phyloP scores from a whole-genome alignment of 1,284 basidiomycete species.

The Naganishia cerealis region DNA sequence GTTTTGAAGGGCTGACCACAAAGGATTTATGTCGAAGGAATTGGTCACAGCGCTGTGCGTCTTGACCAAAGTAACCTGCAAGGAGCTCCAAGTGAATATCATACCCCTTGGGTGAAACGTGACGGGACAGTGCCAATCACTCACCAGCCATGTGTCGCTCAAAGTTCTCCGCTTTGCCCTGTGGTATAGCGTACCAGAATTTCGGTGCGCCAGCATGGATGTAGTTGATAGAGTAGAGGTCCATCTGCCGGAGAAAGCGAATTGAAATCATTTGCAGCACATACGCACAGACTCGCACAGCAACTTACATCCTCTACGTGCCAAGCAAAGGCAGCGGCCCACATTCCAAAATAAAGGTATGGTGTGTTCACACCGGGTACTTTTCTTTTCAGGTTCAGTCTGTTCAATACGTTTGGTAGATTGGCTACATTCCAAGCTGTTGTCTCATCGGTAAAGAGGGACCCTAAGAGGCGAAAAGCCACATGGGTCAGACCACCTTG shows the following conservation, averaged over 20 bases:
- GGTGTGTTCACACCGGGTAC: constrained; percentile 95
- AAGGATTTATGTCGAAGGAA: constrained; percentile 97
- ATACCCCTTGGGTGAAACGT: constrained; percentile 21
- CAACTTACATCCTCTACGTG: constrained; percentile 75
- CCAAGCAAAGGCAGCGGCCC: constrained; percentile 98
- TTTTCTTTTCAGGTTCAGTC: constrained; percentile 65
- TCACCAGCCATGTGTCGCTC: constrained; percentile 78
- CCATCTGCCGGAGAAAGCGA: constrained; percentile 62
- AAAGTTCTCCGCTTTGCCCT: constrained; percentile 71
- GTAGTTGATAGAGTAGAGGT: constrained; percentile 97
- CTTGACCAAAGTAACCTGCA: constrained; percentile 82
- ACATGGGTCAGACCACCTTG: constrained; percentile 2
- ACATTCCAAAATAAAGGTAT: constrained; percentile 99
- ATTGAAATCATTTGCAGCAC: constrained; percentile 21
- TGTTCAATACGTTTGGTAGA: constrained; percentile 81
- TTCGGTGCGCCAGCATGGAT: constrained; percentile 97
- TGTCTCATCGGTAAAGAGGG: constrained; percentile 78
- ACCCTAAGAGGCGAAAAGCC: constrained; percentile 56
- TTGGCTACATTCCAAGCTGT: constrained; percentile 88
- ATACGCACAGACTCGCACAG: background rate
- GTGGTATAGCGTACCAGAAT: constrained; percentile 94
- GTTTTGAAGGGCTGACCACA: constrained; percentile 80
- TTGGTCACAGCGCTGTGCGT: constrained; percentile 79
- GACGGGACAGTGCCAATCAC: constrained; percentile 38
- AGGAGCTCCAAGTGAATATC: background rate